Base-by-base conservation (phyloP, 2,329 filamentous ascomycete species). In the Chrysosporium keratinophilum region DNA sequence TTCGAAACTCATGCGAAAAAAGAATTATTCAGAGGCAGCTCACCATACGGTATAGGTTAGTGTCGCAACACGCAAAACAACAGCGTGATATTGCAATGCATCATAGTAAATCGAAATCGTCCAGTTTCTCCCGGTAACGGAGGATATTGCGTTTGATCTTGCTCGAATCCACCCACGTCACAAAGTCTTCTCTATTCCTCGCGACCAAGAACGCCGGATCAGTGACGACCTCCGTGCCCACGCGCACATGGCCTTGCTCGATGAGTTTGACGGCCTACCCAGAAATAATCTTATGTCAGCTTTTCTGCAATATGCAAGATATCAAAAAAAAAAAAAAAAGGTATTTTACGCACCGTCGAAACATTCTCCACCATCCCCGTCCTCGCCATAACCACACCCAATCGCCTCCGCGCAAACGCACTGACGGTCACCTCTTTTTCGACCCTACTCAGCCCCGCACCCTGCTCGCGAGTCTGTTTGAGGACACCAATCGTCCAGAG, bases 101-200 rank as follows among this genome's bases (percentile, higher is more conserved):
- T 81, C 70, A 93, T 63, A 95, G 74, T 66, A 96, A 74, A 74
- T 97, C 91, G 66, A 95, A 97, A 72, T 97, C 91, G 72, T 97
- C 91, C 71, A 96, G 72, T 76, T 95, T 88, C 71, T 96, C 89
- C 63, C 88, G 82, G 69, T 96, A 97, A 72, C 87, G 88, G 81
- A 95, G 84, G 59, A 96, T 95, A 67, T 89, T 93, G 67, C 86
- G 81, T 84, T 95, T 95, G 69, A 97, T 90, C 85, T 96, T 96
- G 71, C 88, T 94, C 56, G 88, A 88, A 64, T 94, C 87, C 9
- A 91, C 85, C 91, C 91, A 97, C 0, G 91, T 96, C 15, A 97
- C 86, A 68, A 94, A 95, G 72, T 97, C 91, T 72, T 97, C 91
- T 79, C 95, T 88, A 57, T 82, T 87, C 60, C 90, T 78, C 37